A percentile compares a stretch with the other conserved stretches of the same genome.
Conservation (phyloP, 352 stramenopile genomes). For the Globisporangium okanoganense region DNA sequence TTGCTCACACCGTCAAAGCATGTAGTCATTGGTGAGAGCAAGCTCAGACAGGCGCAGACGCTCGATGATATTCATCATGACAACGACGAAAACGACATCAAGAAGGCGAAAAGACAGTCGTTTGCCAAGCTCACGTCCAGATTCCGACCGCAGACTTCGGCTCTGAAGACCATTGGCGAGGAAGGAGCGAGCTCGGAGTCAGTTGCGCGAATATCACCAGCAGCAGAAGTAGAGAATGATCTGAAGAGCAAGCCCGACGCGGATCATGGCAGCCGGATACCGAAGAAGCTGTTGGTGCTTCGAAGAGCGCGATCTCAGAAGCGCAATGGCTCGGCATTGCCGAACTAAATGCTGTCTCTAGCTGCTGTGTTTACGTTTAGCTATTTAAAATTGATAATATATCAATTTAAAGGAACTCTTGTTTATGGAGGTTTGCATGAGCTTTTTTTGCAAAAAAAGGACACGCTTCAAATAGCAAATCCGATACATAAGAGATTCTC, state of each 20-base stretch:
- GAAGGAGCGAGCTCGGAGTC: not conserved
- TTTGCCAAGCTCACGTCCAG: not conserved
- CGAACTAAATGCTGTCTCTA: not conserved
- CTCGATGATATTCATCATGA: not conserved
- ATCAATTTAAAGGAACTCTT: too few species aligned
- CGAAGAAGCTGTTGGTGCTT: not conserved
- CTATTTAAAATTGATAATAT: too few species aligned
- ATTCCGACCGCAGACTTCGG: not conserved
- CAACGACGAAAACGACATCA: not conserved
- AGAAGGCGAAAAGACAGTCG: not conserved
- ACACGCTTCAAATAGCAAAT: too few species aligned
- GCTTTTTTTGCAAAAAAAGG: too few species aligned
- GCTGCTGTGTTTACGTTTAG: too few species aligned
- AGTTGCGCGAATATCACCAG: not conserved
- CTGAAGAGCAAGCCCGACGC: not conserved
- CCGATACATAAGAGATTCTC: too few species aligned
- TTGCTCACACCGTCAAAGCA: constrained; percentile 6
- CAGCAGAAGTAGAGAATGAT: not conserved
- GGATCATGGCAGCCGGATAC: not conserved
- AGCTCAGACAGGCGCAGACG: not conserved
- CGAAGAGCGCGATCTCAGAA: constrained; percentile 1
- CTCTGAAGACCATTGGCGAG: not conserved
- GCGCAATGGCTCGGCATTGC: not conserved
- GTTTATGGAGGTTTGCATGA: too few species aligned
- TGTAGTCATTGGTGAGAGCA: not conserved